These are phyloP conservation scores for Paramecium pentaurelia DNA, from an alignment of 73 alveolate genomes.

Conservation along the genomic window DNA sequence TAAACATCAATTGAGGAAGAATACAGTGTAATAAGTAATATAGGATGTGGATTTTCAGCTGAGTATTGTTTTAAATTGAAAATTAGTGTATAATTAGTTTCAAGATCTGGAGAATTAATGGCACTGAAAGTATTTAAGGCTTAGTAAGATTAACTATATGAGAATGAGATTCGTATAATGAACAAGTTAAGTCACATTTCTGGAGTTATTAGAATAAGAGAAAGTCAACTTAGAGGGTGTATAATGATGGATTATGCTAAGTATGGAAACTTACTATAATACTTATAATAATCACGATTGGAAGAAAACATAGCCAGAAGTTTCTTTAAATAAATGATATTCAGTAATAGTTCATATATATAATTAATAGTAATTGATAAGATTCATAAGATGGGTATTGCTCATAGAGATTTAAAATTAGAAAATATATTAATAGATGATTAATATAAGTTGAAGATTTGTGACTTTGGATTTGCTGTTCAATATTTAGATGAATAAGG, in stretches of 20 bases:
- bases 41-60: conserved; percentile 18
- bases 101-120: conserved; percentile 7
- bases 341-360: conserved; percentile 32
- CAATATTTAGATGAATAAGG: conserved; percentile 1
- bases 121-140: conserved; percentile 31
- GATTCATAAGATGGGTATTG: conserved; percentile 75
- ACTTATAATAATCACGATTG: background rate
- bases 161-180: conserved; percentile 16
- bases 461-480: conserved; percentile 65
- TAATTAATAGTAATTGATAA: conserved; percentile 65
- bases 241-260: conserved; percentile 52
- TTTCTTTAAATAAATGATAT: background rate
- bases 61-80: background rate
- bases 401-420: conserved; percentile 88
- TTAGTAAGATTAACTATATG: background rate
- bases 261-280: background rate
- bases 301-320: background rate
- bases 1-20: background rate
- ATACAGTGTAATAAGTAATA: background rate
- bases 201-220: conserved; percentile 10
- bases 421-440: conserved; percentile 75
- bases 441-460: conserved; percentile 18
- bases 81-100: conserved; percentile 27
- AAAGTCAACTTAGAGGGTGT: background rate
- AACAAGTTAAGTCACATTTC: background rate